Conservation (phyloP, 1,284 basidiomycete genomes). For the Cutaneotrichosporon cutaneum region DNA sequence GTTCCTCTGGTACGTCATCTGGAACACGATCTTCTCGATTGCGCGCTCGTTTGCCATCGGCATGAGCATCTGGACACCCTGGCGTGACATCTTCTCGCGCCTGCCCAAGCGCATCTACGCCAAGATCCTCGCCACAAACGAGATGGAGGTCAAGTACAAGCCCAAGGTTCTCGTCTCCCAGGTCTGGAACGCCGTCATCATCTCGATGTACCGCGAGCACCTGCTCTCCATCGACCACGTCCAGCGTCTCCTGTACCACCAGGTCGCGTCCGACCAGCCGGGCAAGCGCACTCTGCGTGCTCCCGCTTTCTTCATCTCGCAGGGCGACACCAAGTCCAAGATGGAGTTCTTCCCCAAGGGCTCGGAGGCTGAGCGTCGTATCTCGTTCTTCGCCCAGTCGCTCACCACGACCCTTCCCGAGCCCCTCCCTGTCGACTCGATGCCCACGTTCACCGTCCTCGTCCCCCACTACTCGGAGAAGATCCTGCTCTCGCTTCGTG, state of each 20-base stretch:
- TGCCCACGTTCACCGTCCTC: constrained; percentile 95
- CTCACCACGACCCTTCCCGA: constrained; percentile 85
- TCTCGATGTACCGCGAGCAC: constrained; percentile 98
- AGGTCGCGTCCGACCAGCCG: constrained; percentile 77
- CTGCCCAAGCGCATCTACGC: constrained; percentile 93
- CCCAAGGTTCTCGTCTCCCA: constrained; percentile 96
- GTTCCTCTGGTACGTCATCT: constrained; percentile 91
- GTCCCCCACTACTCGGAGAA: constrained; percentile 96
- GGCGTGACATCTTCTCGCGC: constrained; percentile 90
- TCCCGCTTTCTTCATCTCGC: constrained; percentile 91
- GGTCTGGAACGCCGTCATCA: constrained; percentile 97
- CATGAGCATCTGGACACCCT: constrained; percentile 93
- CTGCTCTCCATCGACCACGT: constrained; percentile 93
- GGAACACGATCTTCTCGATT: constrained; percentile 93
- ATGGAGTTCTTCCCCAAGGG: constrained; percentile 91
- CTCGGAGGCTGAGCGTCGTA: constrained; percentile 88
- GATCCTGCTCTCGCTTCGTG: constrained; percentile 86
- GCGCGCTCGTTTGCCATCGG: constrained; percentile 85
- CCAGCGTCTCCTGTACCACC: constrained; percentile 90
- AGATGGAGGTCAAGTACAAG: constrained; percentile 96
- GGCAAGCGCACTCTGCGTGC: constrained; percentile 84
- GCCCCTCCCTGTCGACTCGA: constrained; percentile 86
- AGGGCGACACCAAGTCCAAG: constrained; percentile 70
- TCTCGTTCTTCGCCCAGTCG: constrained; percentile 95
- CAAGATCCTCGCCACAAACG: constrained; percentile 82